These are phyloP conservation scores for Magnolia officinalis DNA, from an alignment of 164 flowering plant genomes.

Conservation along the genomic window DNA sequence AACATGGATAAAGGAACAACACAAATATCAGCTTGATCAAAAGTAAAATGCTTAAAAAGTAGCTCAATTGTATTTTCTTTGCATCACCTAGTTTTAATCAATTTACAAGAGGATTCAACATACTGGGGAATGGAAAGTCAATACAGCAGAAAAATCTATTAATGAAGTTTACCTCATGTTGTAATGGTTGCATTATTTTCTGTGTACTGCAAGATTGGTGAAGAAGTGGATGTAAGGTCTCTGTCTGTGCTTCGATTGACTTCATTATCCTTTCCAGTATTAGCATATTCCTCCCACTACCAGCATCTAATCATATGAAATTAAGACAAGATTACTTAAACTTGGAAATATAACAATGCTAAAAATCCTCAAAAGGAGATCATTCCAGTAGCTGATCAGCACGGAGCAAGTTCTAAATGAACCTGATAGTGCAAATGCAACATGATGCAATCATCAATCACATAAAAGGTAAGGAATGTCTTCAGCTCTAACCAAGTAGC, in stretches of 20 bases:
- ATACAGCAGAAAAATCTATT: background rate
- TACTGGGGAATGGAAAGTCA: background rate
- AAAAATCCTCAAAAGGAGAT: background rate
- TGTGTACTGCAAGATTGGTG: slow-evolving; percentile 32
- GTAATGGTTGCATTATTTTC: slow-evolving; percentile 37
- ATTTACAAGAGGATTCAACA: background rate
- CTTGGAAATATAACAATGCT: background rate
- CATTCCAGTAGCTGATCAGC: no score
- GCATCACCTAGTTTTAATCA: background rate
- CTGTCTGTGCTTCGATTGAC: slow-evolving; percentile 25
- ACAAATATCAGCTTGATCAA: no score
- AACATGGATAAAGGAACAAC: no score
- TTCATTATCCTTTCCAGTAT: slow-evolving; percentile 53
- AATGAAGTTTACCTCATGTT: slow-evolving; percentile 31
- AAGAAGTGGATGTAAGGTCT: slow-evolving; percentile 20
- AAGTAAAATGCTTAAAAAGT: background rate
- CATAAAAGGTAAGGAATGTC: no score
- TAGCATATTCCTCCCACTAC: slow-evolving; percentile 42
- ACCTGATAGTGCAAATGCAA: no score
- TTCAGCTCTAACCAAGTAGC: no score
- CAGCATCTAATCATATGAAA: slow-evolving; percentile 42
- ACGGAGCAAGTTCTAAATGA: background rate
- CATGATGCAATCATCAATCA: no score
- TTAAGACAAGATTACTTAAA: slow-evolving; percentile 5
- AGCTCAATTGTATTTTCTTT: background rate